A percentile compares a stretch with the other conserved stretches of the same genome.
These are phyloP conservation scores for Trichoderma pleuroti DNA, from an alignment of 2,329 filamentous ascomycete species.

Conservation along the genomic window DNA sequence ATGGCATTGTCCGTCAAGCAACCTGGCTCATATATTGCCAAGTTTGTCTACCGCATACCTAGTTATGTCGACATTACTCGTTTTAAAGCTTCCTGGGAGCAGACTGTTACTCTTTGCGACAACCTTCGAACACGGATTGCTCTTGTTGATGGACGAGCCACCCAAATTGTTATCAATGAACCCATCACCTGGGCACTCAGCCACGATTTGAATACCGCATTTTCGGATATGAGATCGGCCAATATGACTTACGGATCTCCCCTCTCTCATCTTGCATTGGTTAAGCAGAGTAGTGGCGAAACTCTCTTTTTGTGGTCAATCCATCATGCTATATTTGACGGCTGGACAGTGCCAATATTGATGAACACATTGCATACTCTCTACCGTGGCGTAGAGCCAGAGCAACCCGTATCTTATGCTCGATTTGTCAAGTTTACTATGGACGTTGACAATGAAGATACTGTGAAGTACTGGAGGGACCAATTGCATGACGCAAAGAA, in stretches of 20 bases:
- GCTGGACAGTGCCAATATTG: constrained; percentile 20
- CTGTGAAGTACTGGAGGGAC: constrained; percentile 4
- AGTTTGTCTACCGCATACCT: constrained; percentile 25
- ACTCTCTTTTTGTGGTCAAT: constrained; percentile 23
- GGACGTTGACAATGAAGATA: not conserved
- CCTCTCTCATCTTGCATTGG: constrained; percentile 3
- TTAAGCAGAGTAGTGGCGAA: not conserved
- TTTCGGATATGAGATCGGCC: not conserved
- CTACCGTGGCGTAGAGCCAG: constrained; percentile 13
- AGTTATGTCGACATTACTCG: constrained; percentile 22
- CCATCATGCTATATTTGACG: constrained; percentile 28
- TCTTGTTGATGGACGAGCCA: not conserved
- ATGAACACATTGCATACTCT: not conserved
- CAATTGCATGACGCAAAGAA: constrained; percentile 10
- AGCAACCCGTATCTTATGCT: constrained; percentile 11
- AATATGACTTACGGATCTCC: constrained; percentile 15
- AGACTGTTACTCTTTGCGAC: not conserved
- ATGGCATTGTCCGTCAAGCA: constrained; percentile 34
- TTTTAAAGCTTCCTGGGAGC: constrained; percentile 31
- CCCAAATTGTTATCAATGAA: constrained; percentile 18
- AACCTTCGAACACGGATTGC: constrained; percentile 23
- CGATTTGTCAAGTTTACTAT: constrained; percentile 21
- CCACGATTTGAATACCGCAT: not conserved
- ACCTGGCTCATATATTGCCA: constrained; percentile 35
- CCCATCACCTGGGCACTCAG: constrained; percentile 2